These are phyloP conservation scores for Phytophthora tentaculata DNA, from an alignment of 352 stramenopile genomes.

Conservation along the genomic window DNA sequence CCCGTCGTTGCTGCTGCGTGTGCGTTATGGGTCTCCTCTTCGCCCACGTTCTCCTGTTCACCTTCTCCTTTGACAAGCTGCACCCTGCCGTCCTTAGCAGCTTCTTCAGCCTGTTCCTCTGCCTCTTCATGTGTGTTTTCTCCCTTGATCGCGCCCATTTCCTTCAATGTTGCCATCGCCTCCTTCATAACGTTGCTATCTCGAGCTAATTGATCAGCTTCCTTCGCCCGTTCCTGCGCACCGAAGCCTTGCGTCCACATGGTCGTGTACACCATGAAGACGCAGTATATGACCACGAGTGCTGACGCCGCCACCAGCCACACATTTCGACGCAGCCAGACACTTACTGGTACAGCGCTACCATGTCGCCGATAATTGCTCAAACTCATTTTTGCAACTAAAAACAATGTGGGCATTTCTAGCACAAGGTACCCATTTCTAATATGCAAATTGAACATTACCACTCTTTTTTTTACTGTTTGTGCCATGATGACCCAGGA, in stretches of 20 bases:
- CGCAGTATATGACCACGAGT: conserved; percentile 45
- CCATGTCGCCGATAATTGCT: conserved; percentile 8
- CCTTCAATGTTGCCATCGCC: conserved; percentile 16
- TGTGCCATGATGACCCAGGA: no score
- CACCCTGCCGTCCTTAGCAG: conserved; percentile 22
- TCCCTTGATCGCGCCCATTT: conserved; percentile 16
- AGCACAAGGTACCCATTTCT: background rate
- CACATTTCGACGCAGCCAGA: conserved; percentile 37
- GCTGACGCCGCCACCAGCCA: conserved; percentile 33
- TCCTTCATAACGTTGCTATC: conserved; percentile 26
- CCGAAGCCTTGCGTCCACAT: conserved; percentile 34
- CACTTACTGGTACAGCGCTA: conserved; percentile 2
- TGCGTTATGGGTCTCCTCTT: conserved; percentile 25
- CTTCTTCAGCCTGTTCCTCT: conserved; percentile 21
- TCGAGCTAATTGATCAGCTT: conserved; percentile 5
- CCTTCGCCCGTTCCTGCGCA: conserved; percentile 6
- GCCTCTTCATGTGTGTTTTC: conserved; percentile 14
- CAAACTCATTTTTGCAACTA: conserved; percentile 17
- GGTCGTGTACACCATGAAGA: conserved; percentile 44
- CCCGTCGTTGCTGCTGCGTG: conserved; percentile 22
- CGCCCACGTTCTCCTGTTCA: conserved; percentile 27
- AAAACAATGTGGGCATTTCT: no score
- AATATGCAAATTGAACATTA: background rate
- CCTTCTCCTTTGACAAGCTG: conserved; percentile 26
- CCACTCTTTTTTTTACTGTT: no score